Evolutionary conservation across 805 yeast species (phyloP).

Genomic region (Spencermartinsiella europaea): DNA sequence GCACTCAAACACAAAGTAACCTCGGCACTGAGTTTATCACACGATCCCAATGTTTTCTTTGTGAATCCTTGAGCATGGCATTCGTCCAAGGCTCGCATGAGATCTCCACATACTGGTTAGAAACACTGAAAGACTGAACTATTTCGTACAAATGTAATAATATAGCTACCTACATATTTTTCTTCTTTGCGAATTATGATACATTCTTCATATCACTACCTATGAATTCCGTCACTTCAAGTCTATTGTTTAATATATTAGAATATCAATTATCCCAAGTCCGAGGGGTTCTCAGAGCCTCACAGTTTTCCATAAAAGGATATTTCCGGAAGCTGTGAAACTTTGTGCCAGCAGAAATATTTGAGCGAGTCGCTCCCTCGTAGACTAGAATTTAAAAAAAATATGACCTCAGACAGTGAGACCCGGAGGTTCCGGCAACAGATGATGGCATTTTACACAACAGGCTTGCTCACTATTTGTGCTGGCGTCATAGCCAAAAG

Average conservation of each 20-base stretch:
- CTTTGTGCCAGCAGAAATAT: too few species aligned
- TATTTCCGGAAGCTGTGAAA: neutral
- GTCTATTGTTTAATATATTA: too few species aligned
- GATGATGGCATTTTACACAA: constrained; percentile 64
- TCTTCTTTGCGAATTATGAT: constrained; percentile 38
- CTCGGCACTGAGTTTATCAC: constrained; percentile 80
- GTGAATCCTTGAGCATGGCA: constrained; percentile 69
- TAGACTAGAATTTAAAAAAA: too few species aligned
- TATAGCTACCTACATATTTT: constrained; percentile 36
- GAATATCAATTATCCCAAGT: too few species aligned
- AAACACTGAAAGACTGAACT: neutral
- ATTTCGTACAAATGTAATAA: neutral
- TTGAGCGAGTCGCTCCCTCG: too few species aligned
- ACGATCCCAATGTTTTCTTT: constrained; percentile 70
- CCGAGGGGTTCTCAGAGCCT: neutral
- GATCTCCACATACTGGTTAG: constrained; percentile 59
- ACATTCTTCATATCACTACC: too few species aligned
- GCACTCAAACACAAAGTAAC: constrained; percentile 73
- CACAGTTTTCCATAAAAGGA: neutral
- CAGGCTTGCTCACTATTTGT: constrained; percentile 65
- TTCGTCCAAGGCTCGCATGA: constrained; percentile 82
- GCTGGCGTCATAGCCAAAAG: constrained; percentile 71
- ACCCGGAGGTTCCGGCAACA: constrained; percentile 37
- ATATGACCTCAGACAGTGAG: neutral
- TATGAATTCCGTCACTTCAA: too few species aligned